Base-by-base conservation (phyloP, 2,329 filamentous ascomycete species). In the Fusarium acutatum region DNA sequence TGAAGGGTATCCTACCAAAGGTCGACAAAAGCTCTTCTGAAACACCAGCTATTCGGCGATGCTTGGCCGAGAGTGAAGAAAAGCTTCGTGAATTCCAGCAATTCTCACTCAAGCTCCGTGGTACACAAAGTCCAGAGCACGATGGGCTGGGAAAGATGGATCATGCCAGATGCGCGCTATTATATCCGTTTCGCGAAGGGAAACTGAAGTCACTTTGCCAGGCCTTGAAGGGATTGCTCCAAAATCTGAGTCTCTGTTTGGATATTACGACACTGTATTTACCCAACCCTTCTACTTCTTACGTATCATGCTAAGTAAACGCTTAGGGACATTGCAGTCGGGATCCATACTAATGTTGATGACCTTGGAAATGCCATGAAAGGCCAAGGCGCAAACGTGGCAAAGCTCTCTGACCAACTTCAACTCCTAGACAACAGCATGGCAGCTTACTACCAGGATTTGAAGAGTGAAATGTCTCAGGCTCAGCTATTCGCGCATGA, bases 271-370 rank as follows among this genome's bases (percentile, higher is more conserved):
- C 44, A 12, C 4, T 47, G 44, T 47, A 30, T 47, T 3, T 15
- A 2, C 13, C 3, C 0, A 3, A 4, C 6, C 18, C 8, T 28
- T 28, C 13, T 5, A 0, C 3, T 11, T 3, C 5, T 22, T 0
- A 22, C 11, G 4, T 15, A 11, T 3, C 0, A 6, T 3, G 13
- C 44, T 47, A 15, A 47, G 1, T 0, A 11, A 17, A 12, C 3
- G 3, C 18, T 7, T 6, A 30, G 44, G 26, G 26, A 12, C 0
- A 17, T 22, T 6, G 14, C 13, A 6, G 6, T 17, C 1, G 9
- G 20, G 17, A 22, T 47, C 20, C 20, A 14, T 6, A 11, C 26
- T 28, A 46, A 15, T 15, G 24, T 46, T 2, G 44, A 46, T 0
- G 26, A 8, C 14, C 26, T 47, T 0, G 26, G 9, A 1, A 30